Base-by-base conservation (phyloP, 2,329 filamentous ascomycete species). In the Xylariaceae sp. region DNA sequence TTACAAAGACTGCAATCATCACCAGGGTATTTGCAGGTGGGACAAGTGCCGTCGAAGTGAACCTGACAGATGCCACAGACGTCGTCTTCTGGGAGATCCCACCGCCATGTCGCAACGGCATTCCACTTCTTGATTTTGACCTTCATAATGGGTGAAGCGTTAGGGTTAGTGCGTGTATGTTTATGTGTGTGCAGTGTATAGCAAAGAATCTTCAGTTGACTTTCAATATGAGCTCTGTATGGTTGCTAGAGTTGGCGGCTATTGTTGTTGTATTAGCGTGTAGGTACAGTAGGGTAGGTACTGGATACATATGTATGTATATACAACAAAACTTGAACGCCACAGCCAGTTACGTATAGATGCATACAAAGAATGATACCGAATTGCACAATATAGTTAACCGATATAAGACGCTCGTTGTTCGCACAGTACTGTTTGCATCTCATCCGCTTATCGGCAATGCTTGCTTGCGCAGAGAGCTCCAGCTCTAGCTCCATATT, bases 61-160 rank as follows among this genome's bases (percentile, higher is more conserved):
- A 96, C 92, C 70, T 96, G 93, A 75, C 94, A 99, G 76, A 99
- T 99, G 66, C 94, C 94, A 67, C 94, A 99, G 59, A 97, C 92
- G 71, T 99, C 93, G 75, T 97, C 93, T 66, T 96, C 92, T 20
- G 93, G 92, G 67, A 97, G 90, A 71, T 97, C 91, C 94, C 94
- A 99, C 61, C 91, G 87, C 94, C 94, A 99, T 50, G 92, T 93
- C 15, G 94, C 94, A 58, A 99, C 91, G 3, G 92, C 89, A 67
- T 94, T 88, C 91, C 93, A 97, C 70, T 91, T 84, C 67, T 88
- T 90, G 75, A 97, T 94, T 41, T 86, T 94, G 77, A 97, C 91
- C 76, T 96, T 97, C 94, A 99, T 99, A 47, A 46, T 71, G 10
- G 60, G 47, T 41, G 46, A 27, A n/a, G n/a, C n/a, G n/a, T n/a